phyloP scores from a whole-genome alignment of 257 asterid genomes.

The Mitragyna speciosa region DNA sequence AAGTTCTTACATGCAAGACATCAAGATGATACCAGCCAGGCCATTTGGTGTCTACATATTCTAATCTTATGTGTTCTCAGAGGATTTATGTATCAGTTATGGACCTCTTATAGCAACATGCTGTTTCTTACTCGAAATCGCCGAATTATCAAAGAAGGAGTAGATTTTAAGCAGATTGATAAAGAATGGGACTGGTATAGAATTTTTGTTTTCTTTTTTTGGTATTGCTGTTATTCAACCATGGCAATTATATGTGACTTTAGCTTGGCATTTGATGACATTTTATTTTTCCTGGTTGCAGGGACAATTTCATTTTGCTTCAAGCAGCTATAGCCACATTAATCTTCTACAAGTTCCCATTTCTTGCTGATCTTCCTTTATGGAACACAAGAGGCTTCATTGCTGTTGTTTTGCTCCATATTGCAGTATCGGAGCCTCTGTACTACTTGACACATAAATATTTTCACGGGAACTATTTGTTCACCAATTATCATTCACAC shows the following conservation, averaged over 20 bases:
- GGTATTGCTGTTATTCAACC: neutral
- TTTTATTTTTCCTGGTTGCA: slow-evolving; percentile 19
- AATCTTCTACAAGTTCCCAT: slow-evolving; percentile 40
- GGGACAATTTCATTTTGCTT: slow-evolving; percentile 83
- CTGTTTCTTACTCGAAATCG: slow-evolving; percentile 69
- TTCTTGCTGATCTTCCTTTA: slow-evolving; percentile 33
- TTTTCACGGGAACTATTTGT: slow-evolving; percentile 62
- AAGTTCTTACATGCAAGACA: slow-evolving; percentile 52
- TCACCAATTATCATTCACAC: slow-evolving; percentile 61
- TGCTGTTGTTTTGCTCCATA: slow-evolving; percentile 48
- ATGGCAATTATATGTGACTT: neutral
- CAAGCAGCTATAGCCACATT: slow-evolving; percentile 62
- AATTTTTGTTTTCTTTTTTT: neutral
- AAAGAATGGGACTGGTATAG: slow-evolving; percentile 76
- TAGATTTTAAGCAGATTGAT: slow-evolving; percentile 81
- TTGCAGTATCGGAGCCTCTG: slow-evolving; percentile 70
- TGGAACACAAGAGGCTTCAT: slow-evolving; percentile 63
- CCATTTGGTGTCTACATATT: slow-evolving; percentile 59
- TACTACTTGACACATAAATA: slow-evolving; percentile 65
- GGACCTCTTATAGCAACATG: slow-evolving; percentile 71
- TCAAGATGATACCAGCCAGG: slow-evolving; percentile 34
- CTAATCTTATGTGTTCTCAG: slow-evolving; percentile 56
- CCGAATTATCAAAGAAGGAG: slow-evolving; percentile 59
- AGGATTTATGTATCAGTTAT: slow-evolving; percentile 40
- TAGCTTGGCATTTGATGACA: neutral